A percentile compares a stretch with the other conserved stretches of the same genome.
These are phyloP conservation scores for Talaromyces atroroseus DNA, from an alignment of 2,329 filamentous ascomycete genomes.

Conservation along the genomic window DNA sequence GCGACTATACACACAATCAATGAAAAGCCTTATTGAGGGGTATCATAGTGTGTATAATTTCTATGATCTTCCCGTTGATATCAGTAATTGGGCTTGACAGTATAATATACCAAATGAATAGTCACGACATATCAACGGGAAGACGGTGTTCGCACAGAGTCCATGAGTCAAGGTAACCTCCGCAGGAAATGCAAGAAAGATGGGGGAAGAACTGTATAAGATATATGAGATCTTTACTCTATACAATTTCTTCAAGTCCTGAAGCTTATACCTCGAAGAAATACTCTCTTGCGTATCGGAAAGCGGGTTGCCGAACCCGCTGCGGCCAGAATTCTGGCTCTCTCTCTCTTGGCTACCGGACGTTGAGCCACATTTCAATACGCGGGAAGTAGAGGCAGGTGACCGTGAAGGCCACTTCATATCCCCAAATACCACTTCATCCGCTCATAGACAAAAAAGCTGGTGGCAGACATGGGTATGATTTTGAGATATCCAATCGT, in stretches of 20 bases:
- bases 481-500: slow-evolving; percentile 95
- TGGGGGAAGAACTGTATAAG: too few relatives aligned
- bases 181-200: background rate
- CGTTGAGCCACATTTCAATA: background rate
- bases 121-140: background rate
- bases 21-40: background rate
- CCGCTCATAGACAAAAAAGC: slow-evolving; percentile 64
- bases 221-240: too few relatives aligned
- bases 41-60: background rate
- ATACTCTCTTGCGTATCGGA: background rate
- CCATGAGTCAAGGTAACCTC: background rate
- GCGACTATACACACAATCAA: background rate
- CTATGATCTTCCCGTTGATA: background rate
- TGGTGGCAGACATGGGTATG: slow-evolving; percentile 75
- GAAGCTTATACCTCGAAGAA: background rate
- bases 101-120: background rate
- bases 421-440: slow-evolving; percentile 62
- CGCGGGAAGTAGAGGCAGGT: background rate
- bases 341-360: background rate
- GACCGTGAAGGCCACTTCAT: slow-evolving; percentile 5
- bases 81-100: background rate
- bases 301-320: background rate
- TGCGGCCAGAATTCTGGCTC: too few relatives aligned
- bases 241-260: too few relatives aligned
- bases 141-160: background rate